Conservation (phyloP, 192 early-diverging fungal genomes). For the Coemansia sp. region DNA sequence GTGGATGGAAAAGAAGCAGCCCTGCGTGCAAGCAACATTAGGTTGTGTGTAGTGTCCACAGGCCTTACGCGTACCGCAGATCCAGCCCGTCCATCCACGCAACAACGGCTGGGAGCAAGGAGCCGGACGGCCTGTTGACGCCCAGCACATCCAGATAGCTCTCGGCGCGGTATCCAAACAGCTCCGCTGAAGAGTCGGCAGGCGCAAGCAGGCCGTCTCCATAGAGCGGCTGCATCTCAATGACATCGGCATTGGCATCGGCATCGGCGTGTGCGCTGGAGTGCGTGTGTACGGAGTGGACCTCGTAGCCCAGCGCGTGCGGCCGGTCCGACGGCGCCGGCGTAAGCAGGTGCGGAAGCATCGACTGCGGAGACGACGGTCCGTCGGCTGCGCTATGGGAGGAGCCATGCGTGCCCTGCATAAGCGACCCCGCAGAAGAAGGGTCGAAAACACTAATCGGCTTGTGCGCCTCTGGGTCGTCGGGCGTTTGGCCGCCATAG, state of each 20-base stretch:
- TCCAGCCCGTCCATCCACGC: slow-evolving; percentile 56
- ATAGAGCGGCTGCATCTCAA: slow-evolving; percentile 5
- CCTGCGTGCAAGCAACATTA: not conserved
- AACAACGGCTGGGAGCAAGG: slow-evolving; percentile 21
- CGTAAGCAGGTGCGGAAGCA: not conserved
- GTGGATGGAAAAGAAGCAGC: not conserved
- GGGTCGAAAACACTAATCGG: not conserved
- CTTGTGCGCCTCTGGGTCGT: not conserved
- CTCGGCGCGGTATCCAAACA: not conserved
- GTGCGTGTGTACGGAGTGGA: not conserved
- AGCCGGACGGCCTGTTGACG: slow-evolving; percentile 34
- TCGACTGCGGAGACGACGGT: too few relatives aligned
- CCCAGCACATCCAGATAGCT: slow-evolving; percentile 23
- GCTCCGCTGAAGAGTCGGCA: not conserved
- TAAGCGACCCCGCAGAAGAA: not conserved
- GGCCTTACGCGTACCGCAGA: slow-evolving; percentile 13
- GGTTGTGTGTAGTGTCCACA: too few relatives aligned
- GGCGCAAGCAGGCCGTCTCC: not conserved
- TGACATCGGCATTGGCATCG: not conserved
- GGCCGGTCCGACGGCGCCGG: not conserved
- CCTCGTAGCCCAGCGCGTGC: too few relatives aligned
- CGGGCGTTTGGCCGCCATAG: not conserved
- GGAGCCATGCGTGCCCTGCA: too few relatives aligned
- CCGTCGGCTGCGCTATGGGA: too few relatives aligned
- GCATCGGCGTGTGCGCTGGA: not conserved